Evolutionary conservation across 2,329 filamentous ascomycete species (phyloP), one percentile per base, ranked within the genome.

Genomic region (Phaeoacremonium minimum): DNA sequence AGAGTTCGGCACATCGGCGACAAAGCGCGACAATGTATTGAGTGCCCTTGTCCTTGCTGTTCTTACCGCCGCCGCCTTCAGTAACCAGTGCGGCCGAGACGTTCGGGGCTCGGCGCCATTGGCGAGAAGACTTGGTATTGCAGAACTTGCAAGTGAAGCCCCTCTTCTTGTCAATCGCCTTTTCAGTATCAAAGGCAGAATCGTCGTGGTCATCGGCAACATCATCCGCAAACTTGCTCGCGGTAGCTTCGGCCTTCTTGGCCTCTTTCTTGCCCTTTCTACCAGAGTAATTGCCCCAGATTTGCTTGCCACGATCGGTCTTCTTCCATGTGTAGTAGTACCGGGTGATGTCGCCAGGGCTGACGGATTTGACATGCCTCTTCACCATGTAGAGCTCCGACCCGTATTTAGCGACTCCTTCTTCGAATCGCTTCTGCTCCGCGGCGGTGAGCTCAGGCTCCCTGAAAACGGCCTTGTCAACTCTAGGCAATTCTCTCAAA

Each of bases 271-370:
- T 94, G 38, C 87, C 87, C 56, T 94, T 95, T 31, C 91, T 80
- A 9, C 87, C 88, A 34, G 87, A 80, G 51, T 85, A 95, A 46
- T 82, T 87, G 41, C 88, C 88, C 90, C 93, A 96, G 15, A 98
- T 81, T 49, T 93, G 81, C 54, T 78, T 83, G 28, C 93, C 93
- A 40, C 83, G 81, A 3, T 84, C 75, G 0, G 88, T 88, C 63
- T 97, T 97, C 66, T 98, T 98, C 93, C 93, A 98, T 46, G 87
- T 87, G 58, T 98, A 98, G 62, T 97, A 98, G 56, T 86, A 94
- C 4, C 93, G 85, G 17, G 95, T 88, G 43, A 96, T 84, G 40
- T 87, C 79, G 34, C 83, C 81, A 43, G 89, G 81, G 28, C 78
- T 80, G 48, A 93, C 79, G 0, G 83, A 87, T 60, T 88, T 90